Evolutionary conservation across 2,329 filamentous ascomycete genomes (phyloP), one percentile per base, ranked within the genome.

Genomic region (Westerdykella aurantiaca): DNA sequence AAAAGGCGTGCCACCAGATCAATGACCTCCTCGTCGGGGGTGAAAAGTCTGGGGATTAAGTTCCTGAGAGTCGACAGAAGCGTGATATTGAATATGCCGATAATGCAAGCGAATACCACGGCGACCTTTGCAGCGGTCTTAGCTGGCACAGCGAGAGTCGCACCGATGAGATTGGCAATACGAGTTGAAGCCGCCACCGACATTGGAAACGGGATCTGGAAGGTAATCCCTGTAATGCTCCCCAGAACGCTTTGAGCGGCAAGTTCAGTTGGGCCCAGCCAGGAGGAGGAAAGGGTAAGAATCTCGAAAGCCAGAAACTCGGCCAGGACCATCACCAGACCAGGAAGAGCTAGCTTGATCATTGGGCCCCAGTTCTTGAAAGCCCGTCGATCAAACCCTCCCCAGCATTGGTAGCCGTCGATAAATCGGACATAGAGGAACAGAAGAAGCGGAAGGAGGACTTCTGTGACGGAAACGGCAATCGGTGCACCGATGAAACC

Each of bases 241-340:
- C 84, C 79, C 2, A 97, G 73, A 12, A 96, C 83, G 29, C 86
- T 90, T 67, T 98, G 90, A 0, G 93, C 90, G 0, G 91, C 91
- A 1, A 97, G 78, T 48, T 85, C 81, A 14, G 83, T 83, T 1
- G 86, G 81, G 13, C 86, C 86, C 45, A 96, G 83, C 55, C 86
- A 87, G 41, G 84, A 87, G 0, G 87, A 80, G 7, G 83, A 81
- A n/a, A 96, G 75, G 0, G 89, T 95, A 49, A 95, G 74, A 39
- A 95, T 81, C 66, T 97, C 91, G 64, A 97, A 97, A 6, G 90
- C 89, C 10, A 96, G 77, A 70, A 87, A 95, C 65, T 97, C 91
- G 5, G 91, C 89, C 64, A 94, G 83, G 2, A 97, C 85, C 90
- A 96, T 96, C 52, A 95, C 73, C 64, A 97, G 82, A 1, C 91